These are phyloP conservation scores for Poa pratensis DNA, from an alignment of 176 grass and related monocot species.

Conservation along the genomic window DNA sequence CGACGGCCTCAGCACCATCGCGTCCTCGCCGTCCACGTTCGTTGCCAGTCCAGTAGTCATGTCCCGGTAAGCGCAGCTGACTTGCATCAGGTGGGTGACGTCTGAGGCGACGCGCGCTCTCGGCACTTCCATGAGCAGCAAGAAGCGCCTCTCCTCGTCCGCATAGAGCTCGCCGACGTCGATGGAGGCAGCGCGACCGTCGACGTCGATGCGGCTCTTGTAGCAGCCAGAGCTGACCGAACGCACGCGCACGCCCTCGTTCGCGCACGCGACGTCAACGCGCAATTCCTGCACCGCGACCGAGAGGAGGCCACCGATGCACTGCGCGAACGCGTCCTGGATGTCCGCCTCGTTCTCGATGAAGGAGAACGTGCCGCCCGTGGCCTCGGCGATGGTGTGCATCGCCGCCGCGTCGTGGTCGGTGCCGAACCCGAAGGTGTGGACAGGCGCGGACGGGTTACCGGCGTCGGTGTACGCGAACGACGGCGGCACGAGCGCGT, in stretches of 20 bases:
- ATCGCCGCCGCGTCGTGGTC: slow-evolving; percentile 86
- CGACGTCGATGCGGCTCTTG: slow-evolving; percentile 44
- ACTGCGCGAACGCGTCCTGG: slow-evolving; percentile 77
- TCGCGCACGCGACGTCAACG: slow-evolving; percentile 50
- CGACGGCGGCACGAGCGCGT: slow-evolving; percentile 62
- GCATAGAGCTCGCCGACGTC: slow-evolving; percentile 84
- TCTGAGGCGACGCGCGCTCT: slow-evolving; percentile 1
- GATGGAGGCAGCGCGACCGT: slow-evolving; percentile 49
- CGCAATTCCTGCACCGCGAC: slow-evolving; percentile 68
- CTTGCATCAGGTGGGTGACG: slow-evolving; percentile 47
- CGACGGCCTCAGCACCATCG: slow-evolving; percentile 47
- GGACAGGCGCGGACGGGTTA: slow-evolving; percentile 45
- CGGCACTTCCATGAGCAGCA: slow-evolving; percentile 64
- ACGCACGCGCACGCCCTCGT: slow-evolving; percentile 46
- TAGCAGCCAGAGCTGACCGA: slow-evolving; percentile 68
- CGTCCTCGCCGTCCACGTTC: slow-evolving; percentile 48
- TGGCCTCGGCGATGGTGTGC: slow-evolving; percentile 70
- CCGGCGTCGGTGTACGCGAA: slow-evolving; percentile 19
- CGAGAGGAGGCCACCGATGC: slow-evolving; percentile 71
- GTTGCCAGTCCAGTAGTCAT: slow-evolving; percentile 45
- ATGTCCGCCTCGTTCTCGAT: slow-evolving; percentile 67
- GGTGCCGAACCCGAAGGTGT: slow-evolving; percentile 76
- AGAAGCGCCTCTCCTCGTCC: slow-evolving; percentile 88
- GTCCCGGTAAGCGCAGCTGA: slow-evolving; percentile 68
- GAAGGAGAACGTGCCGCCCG: slow-evolving; percentile 86